Base-by-base conservation (phyloP, 2,329 filamentous ascomycete genomes). In the Verruconis gallopava region DNA sequence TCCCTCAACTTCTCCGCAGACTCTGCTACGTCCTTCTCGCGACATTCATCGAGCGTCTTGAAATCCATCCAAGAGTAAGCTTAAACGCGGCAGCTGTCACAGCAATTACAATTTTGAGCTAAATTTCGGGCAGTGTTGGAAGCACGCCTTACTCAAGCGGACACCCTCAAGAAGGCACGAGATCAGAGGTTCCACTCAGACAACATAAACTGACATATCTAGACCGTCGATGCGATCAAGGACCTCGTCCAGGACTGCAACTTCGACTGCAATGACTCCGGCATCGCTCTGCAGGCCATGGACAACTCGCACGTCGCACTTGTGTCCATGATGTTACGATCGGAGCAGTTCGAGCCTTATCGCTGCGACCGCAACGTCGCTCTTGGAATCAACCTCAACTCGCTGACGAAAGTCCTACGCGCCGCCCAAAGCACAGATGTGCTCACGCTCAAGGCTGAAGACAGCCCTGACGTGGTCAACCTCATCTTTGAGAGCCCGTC, bases 221-320 rank as follows among this genome's bases (percentile, higher is more conserved):
- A 94, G 86, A 85, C 96, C 49, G 88, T 98, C 57, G 93, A 98
- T 62, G 85, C 93, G 55, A 95, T 98, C 79, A 96, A 95, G 68
- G 91, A 98, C 58, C 79, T 98, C 40, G 91, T 98, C 42, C 91
- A 96, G 67, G 91, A 98, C 69, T 98, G 91, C 79, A 98, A 98
- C 70, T 98, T 98, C 69, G 91, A 98, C 74, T 98, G 93, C 81
- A 98, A 96, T 81, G 93, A 98, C 73, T 89, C 85, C 43, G 91
- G 91, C 48, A 91, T 98, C 58, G 88, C 89, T 40, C 83, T 98
- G 44, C 91, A 98, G 68, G 91, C 91, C 58, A 98, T 98, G 93
- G 91, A 98, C 73, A 98, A 96, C 77, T 96, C 88, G 39, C 91
- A 98, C 68, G 91, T 98, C 55, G 91, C 91, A 48, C 84, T 98